Percentiles rank a stretch among this genome's conserved stretches.
phyloP scores from a whole-genome alignment of 192 early-diverging fungal species.

The Coemansia sp. region DNA sequence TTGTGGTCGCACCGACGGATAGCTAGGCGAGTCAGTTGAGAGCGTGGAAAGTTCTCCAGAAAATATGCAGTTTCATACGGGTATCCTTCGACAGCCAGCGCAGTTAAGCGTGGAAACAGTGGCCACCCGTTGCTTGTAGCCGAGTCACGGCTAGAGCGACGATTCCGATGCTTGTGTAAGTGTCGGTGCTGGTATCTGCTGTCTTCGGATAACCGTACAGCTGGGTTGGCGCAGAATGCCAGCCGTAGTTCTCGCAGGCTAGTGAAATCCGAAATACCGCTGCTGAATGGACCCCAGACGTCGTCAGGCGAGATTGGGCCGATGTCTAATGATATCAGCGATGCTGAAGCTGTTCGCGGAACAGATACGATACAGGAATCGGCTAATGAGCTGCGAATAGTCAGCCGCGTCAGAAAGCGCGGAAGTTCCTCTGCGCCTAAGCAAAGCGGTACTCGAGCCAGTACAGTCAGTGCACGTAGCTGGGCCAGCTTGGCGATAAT shows the following conservation, averaged over 20 bases:
- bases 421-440: constrained; percentile 17
- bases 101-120: constrained; percentile 32
- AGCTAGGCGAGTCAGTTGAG: constrained; percentile 24
- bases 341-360: background rate
- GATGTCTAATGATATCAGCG: constrained; percentile 32
- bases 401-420: constrained; percentile 13
- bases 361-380: background rate
- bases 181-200: background rate
- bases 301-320: constrained; percentile 31
- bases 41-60: constrained; percentile 42
- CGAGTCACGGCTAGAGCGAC: background rate
- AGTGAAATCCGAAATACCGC: constrained; percentile 1
- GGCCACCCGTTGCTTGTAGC: background rate
- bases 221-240: constrained; percentile 1
- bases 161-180: background rate
- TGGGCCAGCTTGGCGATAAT: constrained; percentile 17
- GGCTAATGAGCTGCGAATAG: constrained; percentile 8
- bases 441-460: constrained; percentile 6
- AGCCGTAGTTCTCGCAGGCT: constrained; percentile 29
- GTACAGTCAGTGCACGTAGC: constrained; percentile 16
- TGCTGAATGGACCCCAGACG: constrained; percentile 34
- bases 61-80: constrained; percentile 30
- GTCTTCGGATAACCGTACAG: background rate
- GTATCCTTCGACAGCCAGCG: constrained; percentile 22
- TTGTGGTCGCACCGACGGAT: constrained; percentile 21